Base-by-base conservation (phyloP, 768 basidiomycete species). In the Trametes elegans region DNA sequence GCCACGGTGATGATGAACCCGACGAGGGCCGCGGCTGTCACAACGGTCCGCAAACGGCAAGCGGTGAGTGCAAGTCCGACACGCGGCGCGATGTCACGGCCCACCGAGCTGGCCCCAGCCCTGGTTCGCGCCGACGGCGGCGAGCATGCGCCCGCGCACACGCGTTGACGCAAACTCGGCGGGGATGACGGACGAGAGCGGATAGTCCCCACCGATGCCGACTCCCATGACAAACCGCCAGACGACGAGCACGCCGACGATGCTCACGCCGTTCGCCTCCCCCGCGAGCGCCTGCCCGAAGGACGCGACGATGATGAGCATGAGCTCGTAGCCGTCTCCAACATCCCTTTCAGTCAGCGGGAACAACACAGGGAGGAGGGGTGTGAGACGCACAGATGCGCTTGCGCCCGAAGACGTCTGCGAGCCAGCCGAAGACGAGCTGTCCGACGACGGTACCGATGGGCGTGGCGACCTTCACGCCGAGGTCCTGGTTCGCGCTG, bases 201-300 rank as follows among this genome's bases (percentile, higher is more conserved):
- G 78, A 59, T 78, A 78, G 53, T 79, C 77, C 11, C 77, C 76
- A n/a, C 55, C 55, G 42, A 57, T 50, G 1, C 49, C 49, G 42
- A 45, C 38, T 8, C 46, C 47, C 54, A 49, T 53, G 41, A 93
- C 72, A 73, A 90, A 89, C 13, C 93, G 82, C 93, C 93, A 96
- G 45, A 87, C 80, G 54, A 94, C 76, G 44, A 95, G 74, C 18
- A 80, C 85, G 61, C 87, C 91, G 58, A 93, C 77, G 64, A 93
- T 84, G 60, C 75, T 75, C 44, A 91, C 81, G 8, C 83, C 86
- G 35, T 81, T 80, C 8, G 79, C 84, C 40, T 75, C 71, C 21
- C 87, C 90, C 21, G 85, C 81, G 18, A 95, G 71, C 8, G 91
- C 88, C 62, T 93, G 90, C 4, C 77, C 90, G 58, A 93, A 90